phyloP scores from a whole-genome alignment of 352 stramenopile genomes.

The Phytophthora idaei region DNA sequence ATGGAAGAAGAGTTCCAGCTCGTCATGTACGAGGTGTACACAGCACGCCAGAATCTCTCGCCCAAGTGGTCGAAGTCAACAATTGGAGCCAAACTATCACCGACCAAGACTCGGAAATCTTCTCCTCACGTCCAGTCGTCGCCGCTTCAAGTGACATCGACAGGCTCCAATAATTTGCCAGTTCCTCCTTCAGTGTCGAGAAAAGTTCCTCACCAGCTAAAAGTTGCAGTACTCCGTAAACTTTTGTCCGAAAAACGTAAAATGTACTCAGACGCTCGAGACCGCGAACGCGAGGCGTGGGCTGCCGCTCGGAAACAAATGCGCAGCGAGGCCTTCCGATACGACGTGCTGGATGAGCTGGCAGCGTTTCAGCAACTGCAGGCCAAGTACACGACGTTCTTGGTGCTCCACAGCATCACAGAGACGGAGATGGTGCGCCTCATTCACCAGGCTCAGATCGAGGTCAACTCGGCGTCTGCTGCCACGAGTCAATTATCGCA shows the following conservation, averaged over 20 bases:
- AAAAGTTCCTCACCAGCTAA: constrained; percentile 61
- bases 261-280: constrained; percentile 49
- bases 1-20: constrained; percentile 63
- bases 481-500: not conserved
- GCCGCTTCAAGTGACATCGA: constrained; percentile 10
- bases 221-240: constrained; percentile 56
- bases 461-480: constrained; percentile 15
- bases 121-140: not conserved
- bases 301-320: constrained; percentile 50
- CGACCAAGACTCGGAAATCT: constrained; percentile 3
- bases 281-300: constrained; percentile 54
- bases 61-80: constrained; percentile 5
- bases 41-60: constrained; percentile 25
- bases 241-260: constrained; percentile 69
- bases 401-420: constrained; percentile 65
- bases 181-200: constrained; percentile 25
- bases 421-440: constrained; percentile 66
- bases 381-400: constrained; percentile 65
- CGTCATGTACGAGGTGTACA: constrained; percentile 70
- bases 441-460: constrained; percentile 51
- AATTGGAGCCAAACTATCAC: not conserved
- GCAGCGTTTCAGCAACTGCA: constrained; percentile 66
- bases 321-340: constrained; percentile 62
- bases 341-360: constrained; percentile 76
- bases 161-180: not conserved